These are phyloP conservation scores for Ustilago xerochloae DNA, from an alignment of 1,284 basidiomycete genomes.

Conservation along the genomic window DNA sequence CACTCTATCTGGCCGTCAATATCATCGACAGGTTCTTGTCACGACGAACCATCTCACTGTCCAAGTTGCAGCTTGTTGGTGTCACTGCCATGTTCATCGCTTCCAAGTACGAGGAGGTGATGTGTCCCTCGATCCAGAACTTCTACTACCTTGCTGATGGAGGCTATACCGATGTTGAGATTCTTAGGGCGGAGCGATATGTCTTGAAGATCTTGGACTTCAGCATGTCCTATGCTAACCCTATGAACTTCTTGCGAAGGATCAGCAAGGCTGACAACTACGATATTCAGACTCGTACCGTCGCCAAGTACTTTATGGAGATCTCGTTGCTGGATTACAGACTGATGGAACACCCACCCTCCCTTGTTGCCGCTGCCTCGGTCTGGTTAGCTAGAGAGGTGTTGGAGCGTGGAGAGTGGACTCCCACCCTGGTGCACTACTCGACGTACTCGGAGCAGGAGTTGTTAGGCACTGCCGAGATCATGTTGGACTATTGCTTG, in stretches of 20 bases:
- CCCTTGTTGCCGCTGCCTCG: slow-evolving; percentile 85
- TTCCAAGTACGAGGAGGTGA: slow-evolving; percentile 94
- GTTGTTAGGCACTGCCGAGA: slow-evolving; percentile 84
- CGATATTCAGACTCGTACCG: slow-evolving; percentile 87
- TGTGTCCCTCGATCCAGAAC: slow-evolving; percentile 87
- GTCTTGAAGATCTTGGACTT: slow-evolving; percentile 90
- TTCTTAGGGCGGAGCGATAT: slow-evolving; percentile 81
- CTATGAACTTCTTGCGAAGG: slow-evolving; percentile 89
- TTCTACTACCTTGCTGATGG: slow-evolving; percentile 74
- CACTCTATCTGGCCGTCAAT: slow-evolving; percentile 92
- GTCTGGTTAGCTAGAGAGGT: slow-evolving; percentile 91
- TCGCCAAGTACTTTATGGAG: slow-evolving; percentile 85
- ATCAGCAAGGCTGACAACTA: slow-evolving; percentile 68
- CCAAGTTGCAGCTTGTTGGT: slow-evolving; percentile 94
- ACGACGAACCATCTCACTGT: slow-evolving; percentile 85
- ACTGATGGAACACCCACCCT: slow-evolving; percentile 83
- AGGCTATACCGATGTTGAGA: slow-evolving; percentile 65
- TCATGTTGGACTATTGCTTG: slow-evolving; percentile 85
- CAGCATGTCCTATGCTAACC: slow-evolving; percentile 91
- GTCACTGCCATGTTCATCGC: slow-evolving; percentile 93
- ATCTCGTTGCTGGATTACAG: slow-evolving; percentile 88
- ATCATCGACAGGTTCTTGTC: slow-evolving; percentile 97
- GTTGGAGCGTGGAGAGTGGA: slow-evolving; percentile 84
- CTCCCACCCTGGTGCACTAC: slow-evolving; percentile 86
- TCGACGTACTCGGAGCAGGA: slow-evolving; percentile 87